A percentile compares a stretch with the other conserved stretches of the same genome.
Conservation (phyloP, 305 asterid species). For the Fraxinus xanthoxyloides region DNA sequence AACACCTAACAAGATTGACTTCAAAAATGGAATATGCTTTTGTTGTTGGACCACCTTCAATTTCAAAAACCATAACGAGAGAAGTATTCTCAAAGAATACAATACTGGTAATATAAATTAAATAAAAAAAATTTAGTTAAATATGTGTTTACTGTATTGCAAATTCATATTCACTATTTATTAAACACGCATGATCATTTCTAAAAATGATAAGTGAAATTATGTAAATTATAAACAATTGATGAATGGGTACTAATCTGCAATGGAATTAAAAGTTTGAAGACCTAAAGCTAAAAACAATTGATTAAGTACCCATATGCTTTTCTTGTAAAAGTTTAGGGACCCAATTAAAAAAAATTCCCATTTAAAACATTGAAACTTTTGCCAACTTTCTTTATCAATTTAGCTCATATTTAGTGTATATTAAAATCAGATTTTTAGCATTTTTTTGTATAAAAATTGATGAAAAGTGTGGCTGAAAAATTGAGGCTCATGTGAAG, state of each 20-base stretch:
- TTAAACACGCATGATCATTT: background rate
- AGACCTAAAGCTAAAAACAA: background rate
- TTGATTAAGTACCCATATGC: background rate
- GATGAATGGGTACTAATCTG: background rate
- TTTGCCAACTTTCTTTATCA: background rate
- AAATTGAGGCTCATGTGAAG: background rate
- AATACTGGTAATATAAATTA: background rate
- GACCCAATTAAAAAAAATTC: background rate
- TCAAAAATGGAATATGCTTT: conserved; percentile 19
- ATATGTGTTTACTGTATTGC: background rate
- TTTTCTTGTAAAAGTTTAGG: background rate
- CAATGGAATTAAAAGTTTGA: background rate
- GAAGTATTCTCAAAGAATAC: background rate
- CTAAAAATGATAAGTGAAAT: background rate
- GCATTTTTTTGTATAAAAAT: no score
- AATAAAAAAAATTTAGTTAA: background rate
- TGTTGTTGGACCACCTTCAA: conserved; percentile 13
- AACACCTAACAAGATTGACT: background rate
- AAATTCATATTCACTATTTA: background rate
- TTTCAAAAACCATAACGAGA: background rate
- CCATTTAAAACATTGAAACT: background rate
- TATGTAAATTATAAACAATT: background rate
- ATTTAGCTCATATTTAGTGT: no score
- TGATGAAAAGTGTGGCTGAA: background rate
- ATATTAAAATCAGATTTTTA: no score